phyloP scores from a whole-genome alignment of 2,329 filamentous ascomycete species.

The Shiraia sp. region DNA sequence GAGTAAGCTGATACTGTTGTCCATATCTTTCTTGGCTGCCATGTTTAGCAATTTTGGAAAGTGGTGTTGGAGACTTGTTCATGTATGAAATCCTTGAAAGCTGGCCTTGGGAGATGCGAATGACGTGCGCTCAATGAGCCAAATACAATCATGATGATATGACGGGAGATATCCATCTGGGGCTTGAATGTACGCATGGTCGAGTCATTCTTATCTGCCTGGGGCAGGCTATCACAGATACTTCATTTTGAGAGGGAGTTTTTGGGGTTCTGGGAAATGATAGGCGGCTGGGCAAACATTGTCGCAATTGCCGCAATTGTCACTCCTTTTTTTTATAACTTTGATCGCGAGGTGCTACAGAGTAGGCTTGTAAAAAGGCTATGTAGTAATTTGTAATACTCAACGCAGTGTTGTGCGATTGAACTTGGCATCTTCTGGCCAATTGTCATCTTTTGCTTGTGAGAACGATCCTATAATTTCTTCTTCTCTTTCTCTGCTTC shows the following conservation, averaged over 20 bases:
- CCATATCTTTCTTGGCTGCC: neutral
- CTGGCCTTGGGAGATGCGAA: conserved; percentile 3
- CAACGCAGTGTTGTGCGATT: conserved; percentile 4
- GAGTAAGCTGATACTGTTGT: conserved; percentile 35
- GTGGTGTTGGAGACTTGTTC: conserved; percentile 7
- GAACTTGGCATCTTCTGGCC: neutral
- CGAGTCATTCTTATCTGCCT: conserved; percentile 9
- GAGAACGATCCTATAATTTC: conserved; percentile 20
- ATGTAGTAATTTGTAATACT: conserved; percentile 36
- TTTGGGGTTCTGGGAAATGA: conserved; percentile 4
- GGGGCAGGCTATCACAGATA: conserved; percentile 3
- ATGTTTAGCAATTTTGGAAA: neutral
- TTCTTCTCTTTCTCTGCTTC: conserved; percentile 50
- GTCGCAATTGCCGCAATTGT: conserved; percentile 7
- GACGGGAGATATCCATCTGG: conserved; percentile 5
- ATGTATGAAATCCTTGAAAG: conserved; percentile 4
- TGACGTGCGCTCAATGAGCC: conserved; percentile 5
- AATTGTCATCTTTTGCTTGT: neutral
- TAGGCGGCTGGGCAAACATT: neutral
- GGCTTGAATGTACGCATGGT: conserved; percentile 3
- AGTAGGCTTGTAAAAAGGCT: conserved; percentile 7
- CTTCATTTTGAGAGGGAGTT: conserved; percentile 13
- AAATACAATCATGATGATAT: conserved; percentile 13
- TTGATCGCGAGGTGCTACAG: conserved; percentile 13
- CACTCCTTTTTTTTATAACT: conserved; percentile 22